Evolutionary conservation across 75 land plant species (phyloP), one percentile per base, ranked within the genome.

Genomic region (Ceratopteris richardii): DNA sequence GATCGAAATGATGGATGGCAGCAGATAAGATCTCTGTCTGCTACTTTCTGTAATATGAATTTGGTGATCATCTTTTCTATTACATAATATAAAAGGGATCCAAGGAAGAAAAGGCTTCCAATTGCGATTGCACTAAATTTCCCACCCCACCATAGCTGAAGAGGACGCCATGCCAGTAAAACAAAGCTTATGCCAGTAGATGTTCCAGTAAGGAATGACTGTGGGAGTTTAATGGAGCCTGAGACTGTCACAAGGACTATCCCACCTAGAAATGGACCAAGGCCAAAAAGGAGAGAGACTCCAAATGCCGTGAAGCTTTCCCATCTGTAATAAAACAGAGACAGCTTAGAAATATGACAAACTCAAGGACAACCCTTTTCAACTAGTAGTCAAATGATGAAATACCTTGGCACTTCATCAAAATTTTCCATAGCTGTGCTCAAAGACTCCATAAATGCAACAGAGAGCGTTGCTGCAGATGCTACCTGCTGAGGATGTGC

Each of bases 361-460:
- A 9, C n/a, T n/a, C n/a, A n/a, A n/a, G n/a, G n/a, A n/a, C n/a
- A n/a, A n/a, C n/a, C n/a, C n/a, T n/a, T n/a, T n/a, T n/a, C 17
- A 3, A 9, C 37, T 33, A 33, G 9, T 33, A 33, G 9, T 4
- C 37, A 33, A 33, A 33, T 4, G 37, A 9, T 33, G 37, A 33
- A 33, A 33, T 50, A 87, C 86, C 70, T 80, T 56, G 74, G 76
- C 22, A 56, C 72, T 53, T 75, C 63, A 44, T 71, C 85, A 54
- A 77, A 67, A 54, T 27, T 64, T 48, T 81, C 79, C 25, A 94
- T 69, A 29, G 90, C 63, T 36, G 83, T 60, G 57, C 96, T 68
- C 0, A 94, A 78, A 51, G 79, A 75, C 73, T 79, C 91, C 98
- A 94, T 94, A 62, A 89, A 86, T 9, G 98, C 90, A 29, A 94